Conservation (phyloP, 352 stramenopile species). For the Thalassiosira mediterranea region DNA sequence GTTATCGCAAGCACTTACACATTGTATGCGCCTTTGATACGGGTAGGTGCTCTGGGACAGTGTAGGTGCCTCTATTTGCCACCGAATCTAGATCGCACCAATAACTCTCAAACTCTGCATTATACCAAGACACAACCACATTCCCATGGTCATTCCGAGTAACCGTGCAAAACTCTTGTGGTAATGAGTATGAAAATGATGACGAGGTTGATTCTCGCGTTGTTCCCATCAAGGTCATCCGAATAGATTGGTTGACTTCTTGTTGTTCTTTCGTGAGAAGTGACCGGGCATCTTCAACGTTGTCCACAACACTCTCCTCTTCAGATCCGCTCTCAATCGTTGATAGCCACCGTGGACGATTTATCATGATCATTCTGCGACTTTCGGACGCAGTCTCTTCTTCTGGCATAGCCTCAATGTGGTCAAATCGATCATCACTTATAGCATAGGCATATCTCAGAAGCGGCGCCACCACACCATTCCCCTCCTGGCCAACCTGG, state of each 20-base stretch:
- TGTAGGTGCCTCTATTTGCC: constrained; percentile 43
- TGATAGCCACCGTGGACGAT: not conserved
- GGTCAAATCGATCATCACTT: not conserved
- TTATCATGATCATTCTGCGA: too few species aligned
- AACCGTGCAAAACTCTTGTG: constrained; percentile 26
- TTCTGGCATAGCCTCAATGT: not conserved
- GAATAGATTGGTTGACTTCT: too few species aligned
- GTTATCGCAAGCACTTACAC: constrained; percentile 9
- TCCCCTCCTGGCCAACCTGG: too few species aligned
- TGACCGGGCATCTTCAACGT: not conserved
- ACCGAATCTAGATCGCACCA: constrained; percentile 38
- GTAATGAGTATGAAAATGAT: not conserved
- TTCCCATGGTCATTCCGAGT: constrained; percentile 17
- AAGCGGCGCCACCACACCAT: too few species aligned
- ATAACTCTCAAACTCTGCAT: constrained; percentile 23
- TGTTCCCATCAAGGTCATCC: too few species aligned
- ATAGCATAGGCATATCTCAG: not conserved
- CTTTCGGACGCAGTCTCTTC: not conserved
- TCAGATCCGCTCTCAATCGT: constrained; percentile 28
- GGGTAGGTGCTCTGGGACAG: not conserved
- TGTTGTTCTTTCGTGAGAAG: too few species aligned
- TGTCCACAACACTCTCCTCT: constrained; percentile 4
- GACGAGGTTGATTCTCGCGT: too few species aligned
- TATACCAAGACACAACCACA: constrained; percentile 35
- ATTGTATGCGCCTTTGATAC: not conserved